A percentile compares a stretch with the other conserved stretches of the same genome.
Conservation (phyloP, 2,329 filamentous ascomycete genomes). For the Phyllachora maydis region DNA sequence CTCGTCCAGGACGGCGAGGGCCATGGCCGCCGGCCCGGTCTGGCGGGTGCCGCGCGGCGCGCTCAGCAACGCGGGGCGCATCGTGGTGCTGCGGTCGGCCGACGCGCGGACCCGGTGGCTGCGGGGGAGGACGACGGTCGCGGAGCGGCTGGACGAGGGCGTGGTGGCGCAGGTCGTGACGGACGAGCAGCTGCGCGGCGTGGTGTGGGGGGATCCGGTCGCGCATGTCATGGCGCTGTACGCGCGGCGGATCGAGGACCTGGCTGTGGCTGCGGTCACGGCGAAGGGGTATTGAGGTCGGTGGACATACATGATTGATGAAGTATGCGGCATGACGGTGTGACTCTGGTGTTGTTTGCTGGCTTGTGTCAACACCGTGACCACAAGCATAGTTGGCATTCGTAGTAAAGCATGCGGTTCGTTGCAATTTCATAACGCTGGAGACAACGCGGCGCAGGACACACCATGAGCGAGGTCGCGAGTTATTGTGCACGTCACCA, state of each 20-base stretch:
- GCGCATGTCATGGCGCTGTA: constrained; percentile 70
- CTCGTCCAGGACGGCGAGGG: constrained; percentile 8
- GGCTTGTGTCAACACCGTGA: too few species aligned
- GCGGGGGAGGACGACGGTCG: constrained; percentile 23
- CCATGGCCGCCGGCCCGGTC: constrained; percentile 15
- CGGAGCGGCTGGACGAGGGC: constrained; percentile 30
- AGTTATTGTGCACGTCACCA: too few species aligned
- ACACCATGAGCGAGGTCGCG: too few species aligned
- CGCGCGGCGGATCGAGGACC: constrained; percentile 43
- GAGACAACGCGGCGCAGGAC: too few species aligned
- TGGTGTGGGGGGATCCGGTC: constrained; percentile 67
- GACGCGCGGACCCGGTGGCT: constrained; percentile 14
- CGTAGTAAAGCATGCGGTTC: too few species aligned
- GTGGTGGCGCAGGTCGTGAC: constrained; percentile 48
- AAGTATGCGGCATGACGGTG: too few species aligned
- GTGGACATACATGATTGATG: too few species aligned
- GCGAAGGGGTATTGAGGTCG: constrained; percentile 11
- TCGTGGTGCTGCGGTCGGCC: constrained; percentile 43
- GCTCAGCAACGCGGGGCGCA: constrained; percentile 48
- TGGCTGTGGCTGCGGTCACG: constrained; percentile 51
- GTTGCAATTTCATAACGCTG: too few species aligned
- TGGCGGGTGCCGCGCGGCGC: constrained; percentile 48
- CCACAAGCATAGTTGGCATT: too few species aligned
- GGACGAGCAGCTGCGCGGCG: constrained; percentile 45
- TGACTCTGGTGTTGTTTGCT: too few species aligned